These are phyloP conservation scores for Platanus orientalis DNA, from an alignment of 164 flowering plant species.

Conservation along the genomic window DNA sequence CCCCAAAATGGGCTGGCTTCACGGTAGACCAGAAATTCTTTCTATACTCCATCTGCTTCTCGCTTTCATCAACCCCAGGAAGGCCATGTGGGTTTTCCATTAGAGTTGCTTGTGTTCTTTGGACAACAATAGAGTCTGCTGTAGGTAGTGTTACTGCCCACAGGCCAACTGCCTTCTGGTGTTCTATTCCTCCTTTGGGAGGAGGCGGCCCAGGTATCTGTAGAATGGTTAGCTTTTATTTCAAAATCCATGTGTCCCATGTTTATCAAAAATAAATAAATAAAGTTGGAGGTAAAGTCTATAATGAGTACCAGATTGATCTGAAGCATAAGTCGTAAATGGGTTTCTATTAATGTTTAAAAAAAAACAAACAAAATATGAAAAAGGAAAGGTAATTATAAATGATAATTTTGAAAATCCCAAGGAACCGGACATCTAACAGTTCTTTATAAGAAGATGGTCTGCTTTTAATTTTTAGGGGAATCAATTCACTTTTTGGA, in stretches of 20 bases:
- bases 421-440: no score
- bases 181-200: slow-evolving; percentile 60
- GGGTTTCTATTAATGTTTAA: no score
- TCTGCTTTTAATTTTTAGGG: no score
- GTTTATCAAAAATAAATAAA: neutral
- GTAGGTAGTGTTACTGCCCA: slow-evolving; percentile 90
- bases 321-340: no score
- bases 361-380: no score
- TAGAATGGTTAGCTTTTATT: slow-evolving; percentile 6
- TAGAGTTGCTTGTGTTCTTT: slow-evolving; percentile 59
- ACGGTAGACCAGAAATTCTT: slow-evolving; percentile 65
- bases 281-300: no score
- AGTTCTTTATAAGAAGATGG: no score
- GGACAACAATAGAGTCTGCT: slow-evolving; percentile 74
- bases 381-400: no score
- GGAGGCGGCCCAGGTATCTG: slow-evolving; percentile 91
- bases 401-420: no score
- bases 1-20: slow-evolving; percentile 89
- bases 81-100: slow-evolving; percentile 70
- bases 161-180: slow-evolving; percentile 63
- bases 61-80: slow-evolving; percentile 59
- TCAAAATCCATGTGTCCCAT: neutral
- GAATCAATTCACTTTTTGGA: no score
- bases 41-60: slow-evolving; percentile 45
- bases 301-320: no score